Conservation (phyloP, 192 early-diverging fungal species). For the Entomortierella beljakovae region DNA sequence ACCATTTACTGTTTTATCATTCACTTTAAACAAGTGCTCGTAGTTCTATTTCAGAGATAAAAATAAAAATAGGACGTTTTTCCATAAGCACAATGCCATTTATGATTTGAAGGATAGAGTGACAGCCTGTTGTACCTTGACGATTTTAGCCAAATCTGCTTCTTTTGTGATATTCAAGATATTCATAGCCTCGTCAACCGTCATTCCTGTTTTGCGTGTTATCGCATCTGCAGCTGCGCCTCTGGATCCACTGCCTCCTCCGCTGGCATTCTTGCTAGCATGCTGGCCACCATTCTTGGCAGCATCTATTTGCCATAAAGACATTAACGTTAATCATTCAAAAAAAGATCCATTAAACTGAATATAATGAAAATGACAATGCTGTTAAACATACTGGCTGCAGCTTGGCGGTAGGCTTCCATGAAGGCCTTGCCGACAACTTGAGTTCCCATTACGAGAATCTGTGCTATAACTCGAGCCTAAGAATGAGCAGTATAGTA, state of each 20-base stretch:
- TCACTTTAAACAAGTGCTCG: slow-evolving; percentile 87
- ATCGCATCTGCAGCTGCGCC: slow-evolving; percentile 74
- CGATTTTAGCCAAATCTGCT: slow-evolving; percentile 61
- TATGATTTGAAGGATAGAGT: no score
- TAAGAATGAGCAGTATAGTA: no score
- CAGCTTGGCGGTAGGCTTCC: slow-evolving; percentile 92
- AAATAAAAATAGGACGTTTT: no score
- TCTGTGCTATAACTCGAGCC: slow-evolving; percentile 79
- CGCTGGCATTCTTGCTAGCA: slow-evolving; percentile 46
- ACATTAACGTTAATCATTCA: not conserved
- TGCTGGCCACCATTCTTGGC: slow-evolving; percentile 74
- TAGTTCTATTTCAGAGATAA: slow-evolving; percentile 70
- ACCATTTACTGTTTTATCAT: slow-evolving; percentile 88
- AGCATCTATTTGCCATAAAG: slow-evolving; percentile 59
- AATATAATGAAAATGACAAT: not conserved
- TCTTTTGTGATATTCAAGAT: slow-evolving; percentile 89
- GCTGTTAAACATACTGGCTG: slow-evolving; percentile 73
- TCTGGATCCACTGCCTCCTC: slow-evolving; percentile 56
- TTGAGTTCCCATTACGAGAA: slow-evolving; percentile 80
- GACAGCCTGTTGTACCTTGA: slow-evolving; percentile 53
- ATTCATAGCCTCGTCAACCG: slow-evolving; percentile 89
- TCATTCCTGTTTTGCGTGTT: slow-evolving; percentile 84
- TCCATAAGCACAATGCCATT: not conserved
- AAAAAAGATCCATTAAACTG: not conserved
- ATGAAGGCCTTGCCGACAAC: slow-evolving; percentile 93